phyloP scores from a whole-genome alignment of 2,329 filamentous ascomycete species.

The Penicillium hordei region DNA sequence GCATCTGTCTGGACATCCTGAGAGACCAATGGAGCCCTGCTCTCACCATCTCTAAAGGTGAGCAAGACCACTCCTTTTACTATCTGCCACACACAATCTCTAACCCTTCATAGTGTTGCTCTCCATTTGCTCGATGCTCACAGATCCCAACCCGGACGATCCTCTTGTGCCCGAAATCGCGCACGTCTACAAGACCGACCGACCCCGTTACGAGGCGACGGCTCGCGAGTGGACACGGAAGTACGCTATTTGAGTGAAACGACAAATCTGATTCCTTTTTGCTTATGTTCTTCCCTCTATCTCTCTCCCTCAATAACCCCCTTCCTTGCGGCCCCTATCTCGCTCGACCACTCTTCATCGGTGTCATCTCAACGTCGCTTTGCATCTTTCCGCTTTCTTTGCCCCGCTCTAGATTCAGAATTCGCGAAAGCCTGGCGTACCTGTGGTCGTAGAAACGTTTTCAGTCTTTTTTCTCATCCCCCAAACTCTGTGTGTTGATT shows the following conservation, averaged over 20 bases:
- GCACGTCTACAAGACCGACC: slow-evolving; percentile 99
- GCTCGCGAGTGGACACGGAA: slow-evolving; percentile 98
- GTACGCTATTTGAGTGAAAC: slow-evolving; percentile 76
- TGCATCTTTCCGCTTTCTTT: slow-evolving; percentile 21
- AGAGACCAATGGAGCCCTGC: slow-evolving; percentile 99
- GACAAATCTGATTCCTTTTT: slow-evolving; percentile 29
- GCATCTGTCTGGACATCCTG: slow-evolving; percentile 97
- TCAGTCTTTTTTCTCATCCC: slow-evolving; percentile 20
- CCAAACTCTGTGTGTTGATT: slow-evolving; percentile 12
- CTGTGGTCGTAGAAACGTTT: slow-evolving; percentile 40
- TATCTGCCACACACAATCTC: background rate
- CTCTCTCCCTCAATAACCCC: background rate
- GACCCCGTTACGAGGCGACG: slow-evolving; percentile 90
- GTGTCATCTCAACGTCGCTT: slow-evolving; percentile 11
- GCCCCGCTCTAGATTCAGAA: slow-evolving; percentile 23
- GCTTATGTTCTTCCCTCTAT: slow-evolving; percentile 14
- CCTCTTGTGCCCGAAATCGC: slow-evolving; percentile 98
- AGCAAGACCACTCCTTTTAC: slow-evolving; percentile 15
- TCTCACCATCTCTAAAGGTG: slow-evolving; percentile 97
- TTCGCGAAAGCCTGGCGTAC: slow-evolving; percentile 38
- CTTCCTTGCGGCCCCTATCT: slow-evolving; percentile 6
- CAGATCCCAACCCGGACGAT: slow-evolving; percentile 98
- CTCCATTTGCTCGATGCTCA: slow-evolving; percentile 99
- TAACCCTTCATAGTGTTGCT: slow-evolving; percentile 68
- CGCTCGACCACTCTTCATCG: slow-evolving; percentile 9